These are phyloP conservation scores for Coemansia aciculifera DNA, from an alignment of 192 early-diverging fungal species.

Conservation along the genomic window DNA sequence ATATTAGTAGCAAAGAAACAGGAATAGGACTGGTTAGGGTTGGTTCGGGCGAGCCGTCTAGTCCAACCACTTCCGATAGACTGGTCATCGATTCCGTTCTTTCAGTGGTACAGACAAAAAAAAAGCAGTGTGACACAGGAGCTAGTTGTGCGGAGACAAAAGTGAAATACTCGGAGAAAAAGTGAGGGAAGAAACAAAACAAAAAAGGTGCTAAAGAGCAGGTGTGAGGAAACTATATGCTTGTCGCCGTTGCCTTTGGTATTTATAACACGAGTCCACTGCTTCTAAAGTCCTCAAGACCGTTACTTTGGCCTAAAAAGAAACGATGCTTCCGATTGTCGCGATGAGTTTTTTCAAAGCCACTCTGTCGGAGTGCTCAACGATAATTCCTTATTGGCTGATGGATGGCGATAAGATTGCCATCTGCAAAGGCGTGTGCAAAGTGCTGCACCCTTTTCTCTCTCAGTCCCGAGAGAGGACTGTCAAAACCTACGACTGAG, in stretches of 20 bases:
- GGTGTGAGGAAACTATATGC: background rate
- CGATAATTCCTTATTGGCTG: background rate
- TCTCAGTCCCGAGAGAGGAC: background rate
- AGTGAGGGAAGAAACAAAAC: background rate
- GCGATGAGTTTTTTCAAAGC: background rate
- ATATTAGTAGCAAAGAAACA: background rate
- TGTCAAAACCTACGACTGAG: background rate
- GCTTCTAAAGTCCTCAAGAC: background rate
- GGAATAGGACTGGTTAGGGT: background rate
- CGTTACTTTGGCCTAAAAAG: background rate
- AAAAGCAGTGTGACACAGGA: background rate
- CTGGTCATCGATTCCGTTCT: background rate
- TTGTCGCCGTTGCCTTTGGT: background rate
- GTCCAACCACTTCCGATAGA: background rate
- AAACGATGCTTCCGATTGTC: background rate
- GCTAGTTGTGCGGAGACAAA: background rate
- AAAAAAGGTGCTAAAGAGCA: background rate
- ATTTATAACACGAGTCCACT: background rate
- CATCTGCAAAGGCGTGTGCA: background rate
- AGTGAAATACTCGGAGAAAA: background rate
- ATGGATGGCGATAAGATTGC: slow-evolving; percentile 4
- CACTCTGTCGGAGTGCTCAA: background rate
- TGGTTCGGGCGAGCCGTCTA: background rate
- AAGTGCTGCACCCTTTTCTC: background rate
- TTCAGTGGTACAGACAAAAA: background rate